phyloP scores from a whole-genome alignment of 2,329 filamentous ascomycete species.

The Kalmusia sp. region DNA sequence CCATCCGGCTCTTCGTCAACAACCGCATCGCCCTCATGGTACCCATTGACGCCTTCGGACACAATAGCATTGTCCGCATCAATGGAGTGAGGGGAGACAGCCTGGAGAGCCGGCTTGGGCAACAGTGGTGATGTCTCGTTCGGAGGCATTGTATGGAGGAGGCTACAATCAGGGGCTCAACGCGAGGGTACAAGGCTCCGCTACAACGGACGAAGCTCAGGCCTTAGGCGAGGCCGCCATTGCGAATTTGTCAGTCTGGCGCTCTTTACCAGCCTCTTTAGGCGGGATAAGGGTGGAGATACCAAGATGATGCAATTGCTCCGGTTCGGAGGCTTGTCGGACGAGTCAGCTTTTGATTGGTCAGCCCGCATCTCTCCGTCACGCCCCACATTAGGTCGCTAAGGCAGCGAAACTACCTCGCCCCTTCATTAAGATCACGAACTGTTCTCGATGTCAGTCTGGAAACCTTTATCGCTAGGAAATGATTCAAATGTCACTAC shows the following conservation, averaged over 20 bases:
- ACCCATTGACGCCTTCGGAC: conserved; percentile 18
- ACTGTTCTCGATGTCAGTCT: no score
- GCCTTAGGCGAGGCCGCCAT: neutral
- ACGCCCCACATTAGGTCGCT: no score
- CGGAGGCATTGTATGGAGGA: neutral
- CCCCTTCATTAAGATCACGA: no score
- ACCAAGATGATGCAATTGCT: neutral
- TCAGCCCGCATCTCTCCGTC: neutral
- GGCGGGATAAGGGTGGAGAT: neutral
- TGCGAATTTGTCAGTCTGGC: neutral
- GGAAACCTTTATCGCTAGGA: no score
- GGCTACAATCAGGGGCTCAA: neutral
- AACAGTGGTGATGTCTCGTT: conserved; percentile 57
- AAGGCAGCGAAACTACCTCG: no score
- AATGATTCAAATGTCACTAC: no score
- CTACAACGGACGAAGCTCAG: neutral
- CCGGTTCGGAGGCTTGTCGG: neutral
- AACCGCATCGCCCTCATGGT: conserved; percentile 5
- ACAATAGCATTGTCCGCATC: conserved; percentile 34
- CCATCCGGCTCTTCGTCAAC: conserved; percentile 26
- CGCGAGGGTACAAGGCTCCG: neutral
- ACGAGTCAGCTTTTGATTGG: neutral
- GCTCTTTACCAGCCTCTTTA: neutral
- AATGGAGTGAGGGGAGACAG: conserved; percentile 20
- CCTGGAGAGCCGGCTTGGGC: conserved; percentile 25